phyloP scores from a whole-genome alignment of 1,284 basidiomycete species.

The Naganishia albida region DNA sequence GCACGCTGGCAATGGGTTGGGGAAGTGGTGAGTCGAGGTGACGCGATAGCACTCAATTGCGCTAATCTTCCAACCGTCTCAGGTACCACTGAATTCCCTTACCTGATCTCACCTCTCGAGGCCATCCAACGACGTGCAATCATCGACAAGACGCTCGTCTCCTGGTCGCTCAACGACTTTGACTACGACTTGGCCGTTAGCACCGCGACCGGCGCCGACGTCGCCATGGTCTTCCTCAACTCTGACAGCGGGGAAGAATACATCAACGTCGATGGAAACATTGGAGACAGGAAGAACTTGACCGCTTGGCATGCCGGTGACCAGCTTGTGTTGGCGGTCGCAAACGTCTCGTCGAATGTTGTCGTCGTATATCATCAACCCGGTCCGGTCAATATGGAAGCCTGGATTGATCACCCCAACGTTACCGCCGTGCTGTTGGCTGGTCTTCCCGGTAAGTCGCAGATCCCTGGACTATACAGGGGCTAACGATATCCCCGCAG shows the following conservation, averaged over 20 bases:
- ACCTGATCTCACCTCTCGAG: conserved; percentile 62
- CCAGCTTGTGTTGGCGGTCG: conserved; percentile 50
- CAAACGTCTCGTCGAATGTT: conserved; percentile 64
- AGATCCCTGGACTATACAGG: conserved; percentile 53
- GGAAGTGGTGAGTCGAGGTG: conserved; percentile 58
- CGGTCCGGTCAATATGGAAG: conserved; percentile 70
- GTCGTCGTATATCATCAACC: conserved; percentile 78
- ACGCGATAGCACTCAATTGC: background rate
- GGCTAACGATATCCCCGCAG: conserved; percentile 63
- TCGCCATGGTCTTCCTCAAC: conserved; percentile 71
- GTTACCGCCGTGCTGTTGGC: conserved; percentile 62
- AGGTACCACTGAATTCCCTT: conserved; percentile 57
- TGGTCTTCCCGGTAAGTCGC: conserved; percentile 27
- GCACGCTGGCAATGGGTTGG: conserved; percentile 82
- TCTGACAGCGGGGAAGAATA: conserved; percentile 74
- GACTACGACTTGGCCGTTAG: conserved; percentile 59
- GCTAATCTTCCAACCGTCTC: background rate
- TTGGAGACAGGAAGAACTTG: conserved; percentile 75
- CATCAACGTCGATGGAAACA: conserved; percentile 72
- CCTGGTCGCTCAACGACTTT: conserved; percentile 65
- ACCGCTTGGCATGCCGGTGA: conserved; percentile 79
- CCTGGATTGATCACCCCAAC: conserved; percentile 67
- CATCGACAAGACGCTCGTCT: conserved; percentile 60
- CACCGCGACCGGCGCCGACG: conserved; percentile 61
- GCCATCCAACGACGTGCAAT: conserved; percentile 65